Base-by-base conservation (phyloP, 495 filamentous ascomycete species). In the Penicillium taxi region DNA sequence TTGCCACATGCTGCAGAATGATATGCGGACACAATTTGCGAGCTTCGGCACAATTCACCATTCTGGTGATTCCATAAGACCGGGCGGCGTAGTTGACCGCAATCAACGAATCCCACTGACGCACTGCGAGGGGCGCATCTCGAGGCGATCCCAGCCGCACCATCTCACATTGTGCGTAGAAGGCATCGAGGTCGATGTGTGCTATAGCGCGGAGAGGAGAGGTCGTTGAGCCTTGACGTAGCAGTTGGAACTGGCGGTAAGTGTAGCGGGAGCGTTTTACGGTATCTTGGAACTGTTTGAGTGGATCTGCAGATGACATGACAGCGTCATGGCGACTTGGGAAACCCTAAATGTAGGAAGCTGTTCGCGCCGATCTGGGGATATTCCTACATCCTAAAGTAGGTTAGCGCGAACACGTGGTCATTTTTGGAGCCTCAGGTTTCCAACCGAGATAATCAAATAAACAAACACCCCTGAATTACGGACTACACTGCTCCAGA, bases 91-190 rank as follows among this genome's bases (percentile, higher is more conserved):
- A 98, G 57, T 98, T 98, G 54, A 98, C 78, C 5, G 91, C 91
- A 37, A 98, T 96, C 12, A 98, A 72, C 11, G 84, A 89, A 59
- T 76, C 69, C 76, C 76, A 72, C 42, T 70, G 63, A 35, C 90
- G 88, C n/a, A 98, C 91, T 2, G 91, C 91, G 21, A 98, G 72
- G 5, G 91, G 91, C 32, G 75, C 72, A 24, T 84, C 75, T 39
- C 82, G 78, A 24, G 81, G 63, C 8, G 84, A 70, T 8, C 76
- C 80, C 23, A 96, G 69, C 6, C 93, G 80, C 3, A 93, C 79
- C 72, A 85, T 88, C 59, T 96, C 91, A 47, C 83, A 94, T 72
- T 98, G 91, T 3, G 93, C 91, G 50, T 98, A 98, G 62, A 96
- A 96, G 31, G 90, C 91, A 73, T 98, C 91, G 44, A 98, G 78